Base-by-base conservation (phyloP, 352 stramenopile species). In the Phytophthora tentaculata region DNA sequence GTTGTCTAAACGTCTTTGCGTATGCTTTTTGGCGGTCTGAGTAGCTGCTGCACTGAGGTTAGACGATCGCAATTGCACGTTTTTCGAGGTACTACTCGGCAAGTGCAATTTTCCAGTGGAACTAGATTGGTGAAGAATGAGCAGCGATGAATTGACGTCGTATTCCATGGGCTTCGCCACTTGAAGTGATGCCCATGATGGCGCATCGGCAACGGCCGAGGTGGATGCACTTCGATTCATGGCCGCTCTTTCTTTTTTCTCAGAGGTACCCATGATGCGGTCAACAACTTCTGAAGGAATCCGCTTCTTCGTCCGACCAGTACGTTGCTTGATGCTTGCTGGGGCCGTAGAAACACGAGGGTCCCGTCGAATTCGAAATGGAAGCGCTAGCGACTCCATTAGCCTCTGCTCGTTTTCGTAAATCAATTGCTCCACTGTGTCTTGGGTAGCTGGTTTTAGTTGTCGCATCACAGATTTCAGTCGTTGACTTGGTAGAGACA, bases 121-220 rank as follows among this genome's bases (percentile, higher is more conserved):
- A 3, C 32, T 71, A 14, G 75, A 76, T n/a, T 83, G 68, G 28
- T 88, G 80, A 10, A 88, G 55, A 39, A 88, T 82, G 17, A 89
- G 58, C 16, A 89, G 19, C 28, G 81, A 86, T 12, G 79, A 87
- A 49, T 89, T 83, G 45, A 89, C 81, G 49, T 86, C 77, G 59
- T 84, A 87, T 59, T 89, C 80, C 51, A 77, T 69, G 0, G 80
- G 80, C 17, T 85, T 82, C 4, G 57, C 52, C 5, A 80, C 64
- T 53, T 86, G 68, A 1, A 89, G 56, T 13, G 80, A 86, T 10
- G 79, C 77, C 80, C 80, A 89, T 8, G 80, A 85, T 55, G 68
- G 60, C 6, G 60, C 60, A 54, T 80, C 67, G 17, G 64, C 47
- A 35, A 73, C 57, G 12, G 64, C 52, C 0, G 61, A 55, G 5